Evolutionary conservation across 768 basidiomycete species (phyloP).

Genomic region (Amanita muscaria): DNA sequence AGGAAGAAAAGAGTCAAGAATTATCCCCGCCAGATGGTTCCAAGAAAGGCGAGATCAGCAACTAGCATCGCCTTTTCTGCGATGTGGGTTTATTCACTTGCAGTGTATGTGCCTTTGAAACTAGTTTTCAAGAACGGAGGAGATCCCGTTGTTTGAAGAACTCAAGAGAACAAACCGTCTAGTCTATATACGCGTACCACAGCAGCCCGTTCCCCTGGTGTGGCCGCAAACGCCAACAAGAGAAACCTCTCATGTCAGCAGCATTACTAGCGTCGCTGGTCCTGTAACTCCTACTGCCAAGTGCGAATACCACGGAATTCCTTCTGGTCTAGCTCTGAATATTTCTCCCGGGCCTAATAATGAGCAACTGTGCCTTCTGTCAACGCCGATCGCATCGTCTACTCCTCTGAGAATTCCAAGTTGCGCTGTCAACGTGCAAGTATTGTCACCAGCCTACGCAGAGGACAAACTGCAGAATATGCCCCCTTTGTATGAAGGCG

Average conservation of each 20-base stretch:
- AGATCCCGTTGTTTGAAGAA: conserved; percentile 2
- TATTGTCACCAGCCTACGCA: too few relatives aligned
- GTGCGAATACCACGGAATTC: not conserved
- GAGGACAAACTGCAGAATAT: too few relatives aligned
- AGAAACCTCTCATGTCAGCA: not conserved
- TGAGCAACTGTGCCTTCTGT: too few relatives aligned
- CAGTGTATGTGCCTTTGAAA: not conserved
- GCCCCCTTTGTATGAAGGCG: too few relatives aligned
- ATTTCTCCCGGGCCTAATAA: too few relatives aligned
- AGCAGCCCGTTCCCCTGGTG: not conserved
- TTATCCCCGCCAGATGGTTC: not conserved
- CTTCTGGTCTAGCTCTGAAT: too few relatives aligned
- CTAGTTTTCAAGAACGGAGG: not conserved
- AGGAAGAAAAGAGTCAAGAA: conserved; percentile 3
- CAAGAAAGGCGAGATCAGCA: conserved; percentile 3
- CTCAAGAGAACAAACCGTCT: not conserved
- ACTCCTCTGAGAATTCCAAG: too few relatives aligned
- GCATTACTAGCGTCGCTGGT: not conserved
- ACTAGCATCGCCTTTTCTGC: conserved; percentile 5
- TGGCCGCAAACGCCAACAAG: not conserved
- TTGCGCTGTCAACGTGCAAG: too few relatives aligned
- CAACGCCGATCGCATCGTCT: too few relatives aligned
- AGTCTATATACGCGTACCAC: not conserved
- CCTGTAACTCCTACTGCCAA: not conserved
- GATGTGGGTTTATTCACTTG: conserved; percentile 1